Evolutionary conservation across 768 basidiomycete species (phyloP), one percentile per base, ranked within the genome.

Genomic region (Punctularia strigosozonata): DNA sequence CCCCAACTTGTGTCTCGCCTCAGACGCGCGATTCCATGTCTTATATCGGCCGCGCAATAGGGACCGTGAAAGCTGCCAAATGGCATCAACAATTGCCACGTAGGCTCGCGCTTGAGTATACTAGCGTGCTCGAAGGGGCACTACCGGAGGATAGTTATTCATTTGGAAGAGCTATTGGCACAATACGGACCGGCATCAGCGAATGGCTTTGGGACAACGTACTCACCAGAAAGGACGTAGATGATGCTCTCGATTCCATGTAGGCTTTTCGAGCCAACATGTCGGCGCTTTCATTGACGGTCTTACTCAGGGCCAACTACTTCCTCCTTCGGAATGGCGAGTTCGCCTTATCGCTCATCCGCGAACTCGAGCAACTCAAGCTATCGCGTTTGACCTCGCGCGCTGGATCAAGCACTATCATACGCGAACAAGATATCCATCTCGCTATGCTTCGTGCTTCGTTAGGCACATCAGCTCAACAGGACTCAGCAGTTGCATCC

Each of bases 131-230:
- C 4, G 77, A 79, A 43, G 63, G 62, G 6, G 77, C 85, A 3
- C 65, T 86, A 6, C 80, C 82, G 0, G 74, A 85, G 49, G 80
- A 89, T 46, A 75, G 74, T 43, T 79, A 84, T 44, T 69, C 65
- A 13, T 87, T 95, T 50, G 86, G 87, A 53, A 61, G 67, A 23
- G 72, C 79, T 42, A 74, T 95, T 25, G 62, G 73, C 14, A 74
- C 80, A 43, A 85, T 91, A 25, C 65, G 89, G 42, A 80, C 71
- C 1, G 78, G 81, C 41, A 73, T 92, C 37, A 84, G 88, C 52
- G 91, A 95, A 65, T 95, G 90, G 89, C 64, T 95, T 1, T 95
- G 90, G 91, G 57, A 77, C 18, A 88, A 91, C 50, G 80, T 94
- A 25, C 64, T 95, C 37, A 92, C 88, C 2, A 70, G 71, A 50